Evolutionary conservation across 805 yeast genomes (phyloP), one percentile per base, ranked within the genome.

Genomic region (Millerozyma miso): DNA sequence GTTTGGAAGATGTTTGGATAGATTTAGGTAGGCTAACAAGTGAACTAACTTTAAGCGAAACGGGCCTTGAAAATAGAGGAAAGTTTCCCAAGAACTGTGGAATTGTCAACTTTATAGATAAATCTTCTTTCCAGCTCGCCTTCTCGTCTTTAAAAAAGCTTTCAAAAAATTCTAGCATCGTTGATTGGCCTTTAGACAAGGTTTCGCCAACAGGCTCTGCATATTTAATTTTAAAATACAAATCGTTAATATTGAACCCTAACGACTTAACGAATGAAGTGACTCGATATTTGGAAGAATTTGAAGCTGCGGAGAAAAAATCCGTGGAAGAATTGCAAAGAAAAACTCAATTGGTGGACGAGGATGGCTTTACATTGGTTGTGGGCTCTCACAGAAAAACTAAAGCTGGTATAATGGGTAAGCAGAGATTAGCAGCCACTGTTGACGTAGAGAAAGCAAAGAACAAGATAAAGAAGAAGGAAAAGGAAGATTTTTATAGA

Each of bases 351-450:
- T 54, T 78, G 26, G 93, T 89, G 3, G 98, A 90, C 60, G 97
- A 85, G 50, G 97, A 90, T 60, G 98, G 97, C 2, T 90, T 90
- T 66, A 88, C 96, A 0, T 67, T 86, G 56, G 98, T 90, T 35
- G 95, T 89, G 16, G 88, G 93, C 8, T 75, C 87, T 39, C 90
- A 87, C 58, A 78, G 96, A 49, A 88, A 87, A 71, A 81, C 93
- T 2, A 78, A 83, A 61, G 79, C 81, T 48, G 86, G 86, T 47
- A 72, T 88, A 33, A 51, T 81, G 60, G 86, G 86, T 35, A 73
- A 77, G 55, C 76, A 68, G 44, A 64, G 68, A 49, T 51, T 58
- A 23, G 68, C 74, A 3, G 62, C 65, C 19, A 65, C 67, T 29
- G 63, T 60, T 13, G 68, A 57, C 49, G 55, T 53, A 43, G 69